Percentiles rank a stretch among this genome's conserved stretches.
These are phyloP conservation scores for Carnegiea gigantea DNA, from an alignment of 179 eudicot species.

Conservation along the genomic window DNA sequence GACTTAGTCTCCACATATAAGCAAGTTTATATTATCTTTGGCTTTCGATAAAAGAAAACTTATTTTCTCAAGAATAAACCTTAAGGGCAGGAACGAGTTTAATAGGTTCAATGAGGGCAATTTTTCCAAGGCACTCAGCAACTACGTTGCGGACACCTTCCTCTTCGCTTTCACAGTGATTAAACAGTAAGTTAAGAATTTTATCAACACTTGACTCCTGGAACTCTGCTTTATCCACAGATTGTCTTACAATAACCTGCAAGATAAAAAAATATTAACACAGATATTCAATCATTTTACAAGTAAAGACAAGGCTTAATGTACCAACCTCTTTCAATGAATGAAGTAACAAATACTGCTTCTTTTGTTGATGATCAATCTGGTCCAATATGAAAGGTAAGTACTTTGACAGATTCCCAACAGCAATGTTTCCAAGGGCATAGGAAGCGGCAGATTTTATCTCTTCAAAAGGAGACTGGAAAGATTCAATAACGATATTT, in stretches of 20 bases:
- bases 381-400: conserved; percentile 91
- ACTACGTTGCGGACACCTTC: conserved; percentile 99
- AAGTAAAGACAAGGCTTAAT: neutral
- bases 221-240: conserved; percentile 93
- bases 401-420: conserved; percentile 86
- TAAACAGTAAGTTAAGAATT: conserved; percentile 81
- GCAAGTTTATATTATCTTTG: neutral
- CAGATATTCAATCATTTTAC: neutral
- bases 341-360: conserved; percentile 90
- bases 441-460: conserved; percentile 96
- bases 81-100: conserved; percentile 93
- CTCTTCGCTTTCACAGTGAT: conserved; percentile 97
- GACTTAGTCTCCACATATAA: neutral
- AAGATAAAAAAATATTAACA: neutral
- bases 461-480: conserved; percentile 90
- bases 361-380: conserved; percentile 97
- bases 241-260: conserved; percentile 96
- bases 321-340: conserved; percentile 83
- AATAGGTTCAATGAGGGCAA: conserved; percentile 86
- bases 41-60: neutral
- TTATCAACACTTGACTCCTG: conserved; percentile 93
- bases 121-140: conserved; percentile 96
- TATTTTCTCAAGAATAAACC: conserved; percentile 41
- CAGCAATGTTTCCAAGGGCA: conserved; percentile 99
- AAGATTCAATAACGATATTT: conserved; percentile 84